Conservation (phyloP, 2,329 filamentous ascomycete species). For the Trichoderma koningii region DNA sequence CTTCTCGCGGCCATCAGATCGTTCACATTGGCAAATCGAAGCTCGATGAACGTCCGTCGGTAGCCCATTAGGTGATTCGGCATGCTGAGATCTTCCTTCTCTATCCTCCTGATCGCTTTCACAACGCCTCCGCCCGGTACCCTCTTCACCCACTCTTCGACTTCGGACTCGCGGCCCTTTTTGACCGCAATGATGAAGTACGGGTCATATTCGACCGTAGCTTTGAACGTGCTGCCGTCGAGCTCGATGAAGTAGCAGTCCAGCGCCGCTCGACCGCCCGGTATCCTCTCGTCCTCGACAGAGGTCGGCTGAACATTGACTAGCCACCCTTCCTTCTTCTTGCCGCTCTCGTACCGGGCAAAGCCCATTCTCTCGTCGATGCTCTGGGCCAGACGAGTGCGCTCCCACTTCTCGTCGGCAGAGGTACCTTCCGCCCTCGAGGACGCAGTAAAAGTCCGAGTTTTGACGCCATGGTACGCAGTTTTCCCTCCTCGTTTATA, state of each 20-base stretch:
- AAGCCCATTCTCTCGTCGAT: slow-evolving; percentile 98
- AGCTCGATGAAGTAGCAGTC: slow-evolving; percentile 98
- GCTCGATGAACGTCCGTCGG: slow-evolving; percentile 80
- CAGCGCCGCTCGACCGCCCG: slow-evolving; percentile 82
- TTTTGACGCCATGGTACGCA: slow-evolving; percentile 68
- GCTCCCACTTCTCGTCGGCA: slow-evolving; percentile 89
- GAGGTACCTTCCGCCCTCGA: slow-evolving; percentile 83
- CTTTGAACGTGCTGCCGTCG: slow-evolving; percentile 88
- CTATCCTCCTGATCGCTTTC: slow-evolving; percentile 73
- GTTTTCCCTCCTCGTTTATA: slow-evolving; percentile 69
- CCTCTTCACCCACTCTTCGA: slow-evolving; percentile 90
- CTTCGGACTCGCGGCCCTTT: slow-evolving; percentile 84
- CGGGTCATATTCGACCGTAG: slow-evolving; percentile 92
- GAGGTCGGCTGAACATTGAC: slow-evolving; percentile 92
- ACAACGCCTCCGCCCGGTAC: slow-evolving; percentile 77
- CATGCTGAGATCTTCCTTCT: slow-evolving; percentile 93
- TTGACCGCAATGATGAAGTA: slow-evolving; percentile 94
- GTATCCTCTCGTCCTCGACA: slow-evolving; percentile 80
- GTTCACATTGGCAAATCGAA: slow-evolving; percentile 83
- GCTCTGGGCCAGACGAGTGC: slow-evolving; percentile 75
- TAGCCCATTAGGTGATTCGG: slow-evolving; percentile 96
- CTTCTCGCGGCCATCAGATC: slow-evolving; percentile 84
- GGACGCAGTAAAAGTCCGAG: slow-evolving; percentile 78
- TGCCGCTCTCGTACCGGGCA: slow-evolving; percentile 83
- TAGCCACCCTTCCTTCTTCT: slow-evolving; percentile 82